Evolutionary conservation across 1,284 basidiomycete genomes (phyloP).

Genomic region (Sporisorium iseilematis-ciliati): DNA sequence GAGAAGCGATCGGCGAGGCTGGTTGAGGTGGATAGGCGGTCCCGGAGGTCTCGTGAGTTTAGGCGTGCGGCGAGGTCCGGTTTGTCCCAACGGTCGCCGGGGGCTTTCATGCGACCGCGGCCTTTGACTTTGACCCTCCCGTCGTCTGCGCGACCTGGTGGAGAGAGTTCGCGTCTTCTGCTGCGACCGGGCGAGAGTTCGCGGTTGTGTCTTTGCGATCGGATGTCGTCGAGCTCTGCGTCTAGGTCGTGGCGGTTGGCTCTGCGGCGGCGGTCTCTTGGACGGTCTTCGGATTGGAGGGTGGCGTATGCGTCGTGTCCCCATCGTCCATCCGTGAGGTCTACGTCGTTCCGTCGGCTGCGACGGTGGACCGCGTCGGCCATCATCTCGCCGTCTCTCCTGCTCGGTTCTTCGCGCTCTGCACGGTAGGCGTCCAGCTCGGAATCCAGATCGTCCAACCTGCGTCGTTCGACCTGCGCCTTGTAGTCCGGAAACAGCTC

Average conservation of each 20-base stretch:
- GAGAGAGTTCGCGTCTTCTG: not conserved
- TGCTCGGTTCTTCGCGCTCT: constrained; percentile 21
- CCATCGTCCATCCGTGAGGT: constrained; percentile 28
- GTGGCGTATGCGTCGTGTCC: constrained; percentile 33
- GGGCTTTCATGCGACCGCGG: constrained; percentile 51
- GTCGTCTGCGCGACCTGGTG: no score
- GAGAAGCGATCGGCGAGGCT: constrained; percentile 37
- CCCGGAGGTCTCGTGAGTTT: constrained; percentile 1
- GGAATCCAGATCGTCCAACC: constrained; percentile 44
- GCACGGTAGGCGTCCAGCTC: constrained; percentile 40
- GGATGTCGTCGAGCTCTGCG: constrained; percentile 23
- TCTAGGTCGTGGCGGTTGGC: constrained; percentile 19
- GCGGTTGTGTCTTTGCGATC: constrained; percentile 22
- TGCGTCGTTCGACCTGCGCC: constrained; percentile 11
- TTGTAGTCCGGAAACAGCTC: constrained; percentile 54
- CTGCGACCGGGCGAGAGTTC: constrained; percentile 46
- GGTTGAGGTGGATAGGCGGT: constrained; percentile 11
- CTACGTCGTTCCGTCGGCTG: constrained; percentile 10
- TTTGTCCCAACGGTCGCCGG: constrained; percentile 28
- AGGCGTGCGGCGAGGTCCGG: constrained; percentile 4
- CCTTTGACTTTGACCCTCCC: constrained; percentile 43
- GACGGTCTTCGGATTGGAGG: not conserved
- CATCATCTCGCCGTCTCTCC: constrained; percentile 41
- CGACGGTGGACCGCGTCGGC: constrained; percentile 31
- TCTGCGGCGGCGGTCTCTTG: constrained; percentile 9